Base-by-base conservation (phyloP, 495 filamentous ascomycete species). In the Baudoinia panamericana region DNA sequence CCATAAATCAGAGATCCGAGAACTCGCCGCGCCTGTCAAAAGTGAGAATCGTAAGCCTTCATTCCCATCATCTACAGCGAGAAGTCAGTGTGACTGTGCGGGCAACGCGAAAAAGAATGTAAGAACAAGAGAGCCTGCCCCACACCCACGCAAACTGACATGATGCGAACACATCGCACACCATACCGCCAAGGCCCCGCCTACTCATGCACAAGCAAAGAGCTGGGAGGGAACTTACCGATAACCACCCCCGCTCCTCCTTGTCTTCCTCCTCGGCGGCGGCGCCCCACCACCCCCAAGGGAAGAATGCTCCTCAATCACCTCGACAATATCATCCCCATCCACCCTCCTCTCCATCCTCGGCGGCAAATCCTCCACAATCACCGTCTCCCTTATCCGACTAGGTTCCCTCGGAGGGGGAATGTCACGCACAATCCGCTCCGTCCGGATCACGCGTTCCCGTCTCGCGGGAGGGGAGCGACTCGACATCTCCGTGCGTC, bases 321-420 rank as follows among this genome's bases (percentile, higher is more conserved):
- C 61, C 56, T 62, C 61, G 13, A 63, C 57, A 33, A 61, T 52
- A 46, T 63, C 59, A 50, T 63, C 59, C n/a, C 58, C 58, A 4
- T 56, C 55, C 18, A 63, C 60, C 24, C 60, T 35, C 34, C 51
- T 15, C 48, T 52, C 52, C 19, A 22, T 25, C 6, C 36, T 30
- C 28, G 33, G 31, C 22, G 7, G 23, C n/a, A n/a, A n/a, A 26
- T 56, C 51, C 5, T 52, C 44, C 23, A 56, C 45, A 33, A 55
- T 45, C 22, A 54, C 38, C 27, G 28, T 45, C 46, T 53, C 50
- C 15, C 49, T 39, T 2, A 48, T 30, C 2, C 35, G 36, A 35
- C 52, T 43, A 38, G 36, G 23, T 19, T 31, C 45, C n/a, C 45
- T 32, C 24, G 51, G 38, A 10, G 32, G 37, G 10, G 26, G 20